Evolutionary conservation across 2,329 filamentous ascomycete species (phyloP).

Genomic region (Ophiocordyceps robertsii): DNA sequence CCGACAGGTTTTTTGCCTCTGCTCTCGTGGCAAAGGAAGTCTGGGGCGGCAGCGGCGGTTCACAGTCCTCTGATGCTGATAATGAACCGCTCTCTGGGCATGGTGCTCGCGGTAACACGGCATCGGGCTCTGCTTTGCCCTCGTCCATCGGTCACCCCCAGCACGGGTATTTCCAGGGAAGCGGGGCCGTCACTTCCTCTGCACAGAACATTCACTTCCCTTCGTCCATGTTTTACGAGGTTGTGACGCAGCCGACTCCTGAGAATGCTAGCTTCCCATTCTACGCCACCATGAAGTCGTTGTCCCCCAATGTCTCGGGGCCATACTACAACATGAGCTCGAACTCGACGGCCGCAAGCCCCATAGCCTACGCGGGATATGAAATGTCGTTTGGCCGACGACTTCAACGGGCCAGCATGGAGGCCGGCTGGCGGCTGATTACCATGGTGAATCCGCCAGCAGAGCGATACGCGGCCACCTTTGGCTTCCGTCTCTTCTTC

Average conservation of each 20-base stretch:
- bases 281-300: slow-evolving; percentile 11
- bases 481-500: slow-evolving; percentile 56
- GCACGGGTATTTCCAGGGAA: background rate
- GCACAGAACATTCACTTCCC: slow-evolving; percentile 4
- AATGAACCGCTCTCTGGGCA: background rate
- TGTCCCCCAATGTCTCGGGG: slow-evolving; percentile 4
- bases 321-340: background rate
- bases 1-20: slow-evolving; percentile 34
- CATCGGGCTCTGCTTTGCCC: background rate
- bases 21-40: slow-evolving; percentile 36
- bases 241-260: slow-evolving; percentile 35
- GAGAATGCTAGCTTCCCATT: slow-evolving; percentile 42
- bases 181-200: background rate
- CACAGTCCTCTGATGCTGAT: slow-evolving; percentile 3
- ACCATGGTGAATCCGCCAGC: slow-evolving; percentile 33
- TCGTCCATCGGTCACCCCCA: background rate
- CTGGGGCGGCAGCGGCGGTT: slow-evolving; percentile 18
- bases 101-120: background rate
- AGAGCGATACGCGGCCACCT: slow-evolving; percentile 39
- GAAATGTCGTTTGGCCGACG: slow-evolving; percentile 51
- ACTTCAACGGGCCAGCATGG: slow-evolving; percentile 51
- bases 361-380: slow-evolving; percentile 41
- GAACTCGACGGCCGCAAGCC: slow-evolving; percentile 15
- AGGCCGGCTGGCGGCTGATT: slow-evolving; percentile 48
- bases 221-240: slow-evolving; percentile 24